A percentile compares a stretch with the other conserved stretches of the same genome.
phyloP scores from a whole-genome alignment of 1,284 basidiomycete genomes.

The Leccinum subrobustum region DNA sequence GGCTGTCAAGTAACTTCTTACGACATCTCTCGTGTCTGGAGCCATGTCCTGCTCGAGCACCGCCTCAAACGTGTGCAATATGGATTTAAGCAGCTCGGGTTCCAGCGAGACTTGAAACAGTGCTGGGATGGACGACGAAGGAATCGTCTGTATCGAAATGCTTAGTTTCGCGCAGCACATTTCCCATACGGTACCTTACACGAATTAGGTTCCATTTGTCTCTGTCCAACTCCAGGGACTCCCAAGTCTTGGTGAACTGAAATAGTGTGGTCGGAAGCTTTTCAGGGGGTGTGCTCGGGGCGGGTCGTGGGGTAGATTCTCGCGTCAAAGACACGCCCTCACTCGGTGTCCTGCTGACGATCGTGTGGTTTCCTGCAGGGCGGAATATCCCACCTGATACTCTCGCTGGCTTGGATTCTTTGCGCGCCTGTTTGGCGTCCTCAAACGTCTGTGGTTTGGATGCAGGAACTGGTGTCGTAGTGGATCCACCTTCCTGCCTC shows the following conservation, averaged over 20 bases:
- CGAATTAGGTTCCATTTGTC: slow-evolving; percentile 54
- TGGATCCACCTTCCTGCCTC: slow-evolving; percentile 10
- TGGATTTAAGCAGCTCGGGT: slow-evolving; percentile 52
- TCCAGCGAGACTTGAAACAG: slow-evolving; percentile 69
- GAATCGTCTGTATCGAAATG: slow-evolving; percentile 42
- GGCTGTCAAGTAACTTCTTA: slow-evolving; percentile 47
- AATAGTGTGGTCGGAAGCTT: slow-evolving; percentile 50
- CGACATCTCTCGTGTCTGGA: slow-evolving; percentile 28
- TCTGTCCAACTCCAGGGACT: slow-evolving; percentile 34
- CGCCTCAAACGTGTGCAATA: slow-evolving; percentile 49
- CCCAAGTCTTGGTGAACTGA: slow-evolving; percentile 58
- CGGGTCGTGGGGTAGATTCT: slow-evolving; percentile 5
- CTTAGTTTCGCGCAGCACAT: neutral
- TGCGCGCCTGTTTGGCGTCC: slow-evolving; percentile 54
- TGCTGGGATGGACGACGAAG: slow-evolving; percentile 50
- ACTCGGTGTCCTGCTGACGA: slow-evolving; percentile 34
- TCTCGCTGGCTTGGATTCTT: slow-evolving; percentile 39
- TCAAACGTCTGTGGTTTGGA: slow-evolving; percentile 42
- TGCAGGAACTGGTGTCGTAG: slow-evolving; percentile 7
- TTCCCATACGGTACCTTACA: slow-evolving; percentile 31
- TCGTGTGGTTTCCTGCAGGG: slow-evolving; percentile 47
- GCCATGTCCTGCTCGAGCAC: slow-evolving; percentile 32
- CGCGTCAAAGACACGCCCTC: slow-evolving; percentile 8
- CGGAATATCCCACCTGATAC: slow-evolving; percentile 64
- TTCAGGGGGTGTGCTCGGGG: slow-evolving; percentile 7